These are phyloP conservation scores for Leucaena leucocephala DNA, from an alignment of 306 rosid genomes.

Conservation along the genomic window DNA sequence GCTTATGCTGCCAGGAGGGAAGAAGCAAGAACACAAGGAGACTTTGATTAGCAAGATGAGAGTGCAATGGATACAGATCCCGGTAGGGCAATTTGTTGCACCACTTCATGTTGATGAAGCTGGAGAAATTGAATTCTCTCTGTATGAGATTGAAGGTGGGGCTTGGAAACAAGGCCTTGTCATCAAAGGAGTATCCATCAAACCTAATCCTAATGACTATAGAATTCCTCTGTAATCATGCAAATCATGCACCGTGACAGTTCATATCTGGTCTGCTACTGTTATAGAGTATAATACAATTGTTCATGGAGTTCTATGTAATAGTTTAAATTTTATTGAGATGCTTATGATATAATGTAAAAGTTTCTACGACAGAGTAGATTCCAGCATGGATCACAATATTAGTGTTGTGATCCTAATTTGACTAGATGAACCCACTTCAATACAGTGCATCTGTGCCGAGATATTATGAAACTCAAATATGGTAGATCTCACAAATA, in stretches of 20 bases:
- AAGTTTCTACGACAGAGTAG: background rate
- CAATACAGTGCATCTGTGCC: background rate
- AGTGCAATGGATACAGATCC: constrained; percentile 59
- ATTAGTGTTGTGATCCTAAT: background rate
- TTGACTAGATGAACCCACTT: background rate
- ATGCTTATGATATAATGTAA: background rate
- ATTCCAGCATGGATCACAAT: background rate
- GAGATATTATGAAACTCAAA: background rate
- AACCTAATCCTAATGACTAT: constrained; percentile 39
- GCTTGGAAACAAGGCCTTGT: constrained; percentile 77
- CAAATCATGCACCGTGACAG: background rate
- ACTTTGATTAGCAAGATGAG: constrained; percentile 37
- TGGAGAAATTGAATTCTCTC: constrained; percentile 56
- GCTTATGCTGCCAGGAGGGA: constrained; percentile 61
- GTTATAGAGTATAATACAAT: background rate
- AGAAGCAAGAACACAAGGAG: constrained; percentile 49
- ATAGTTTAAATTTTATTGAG: background rate
- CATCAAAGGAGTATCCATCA: constrained; percentile 61
- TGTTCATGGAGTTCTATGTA: background rate
- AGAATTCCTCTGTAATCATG: background rate
- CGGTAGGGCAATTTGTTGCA: constrained; percentile 53
- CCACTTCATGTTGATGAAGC: constrained; percentile 40
- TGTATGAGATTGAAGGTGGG: constrained; percentile 61
- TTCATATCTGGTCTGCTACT: background rate
- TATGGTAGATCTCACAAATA: background rate